Evolutionary conservation across 129 eudicot genomes (phyloP).

Genomic region (Tanacetum coccineum): DNA sequence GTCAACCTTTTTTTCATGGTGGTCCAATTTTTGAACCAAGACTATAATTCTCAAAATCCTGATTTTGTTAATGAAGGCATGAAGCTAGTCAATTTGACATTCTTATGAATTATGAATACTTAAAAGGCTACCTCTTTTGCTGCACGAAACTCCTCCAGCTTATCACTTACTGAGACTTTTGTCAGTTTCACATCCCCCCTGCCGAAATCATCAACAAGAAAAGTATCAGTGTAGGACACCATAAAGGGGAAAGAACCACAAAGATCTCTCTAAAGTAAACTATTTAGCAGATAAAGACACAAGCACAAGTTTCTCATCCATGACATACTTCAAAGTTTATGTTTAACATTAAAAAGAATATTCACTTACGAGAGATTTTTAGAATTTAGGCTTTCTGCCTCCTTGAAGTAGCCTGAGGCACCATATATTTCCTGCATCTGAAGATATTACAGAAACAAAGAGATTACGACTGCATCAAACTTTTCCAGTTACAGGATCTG

Average conservation of each 20-base stretch:
- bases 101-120: no score
- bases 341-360: neutral
- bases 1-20: no score
- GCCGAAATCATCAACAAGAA: conserved; percentile 20
- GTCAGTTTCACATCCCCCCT: conserved; percentile 64
- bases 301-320: no score
- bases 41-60: no score
- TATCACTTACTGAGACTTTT: conserved; percentile 85
- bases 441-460: conserved; percentile 8
- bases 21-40: no score
- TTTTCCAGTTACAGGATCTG: conserved; percentile 1
- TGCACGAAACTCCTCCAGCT: conserved; percentile 89
- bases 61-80: no score
- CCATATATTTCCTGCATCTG: conserved; percentile 96
- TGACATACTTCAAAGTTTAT: no score
- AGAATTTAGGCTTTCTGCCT: conserved; percentile 41
- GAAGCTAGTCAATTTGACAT: no score
- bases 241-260: no score
- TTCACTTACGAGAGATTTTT: conserved; percentile 14
- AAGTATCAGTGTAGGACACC: neutral
- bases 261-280: no score
- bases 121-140: conserved; percentile 64
- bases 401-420: conserved; percentile 90
- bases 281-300: no score
- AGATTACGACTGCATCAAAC: neutral